Evolutionary conservation across 345 rosid species (phyloP).

Genomic region (Salix arbutifolia): DNA sequence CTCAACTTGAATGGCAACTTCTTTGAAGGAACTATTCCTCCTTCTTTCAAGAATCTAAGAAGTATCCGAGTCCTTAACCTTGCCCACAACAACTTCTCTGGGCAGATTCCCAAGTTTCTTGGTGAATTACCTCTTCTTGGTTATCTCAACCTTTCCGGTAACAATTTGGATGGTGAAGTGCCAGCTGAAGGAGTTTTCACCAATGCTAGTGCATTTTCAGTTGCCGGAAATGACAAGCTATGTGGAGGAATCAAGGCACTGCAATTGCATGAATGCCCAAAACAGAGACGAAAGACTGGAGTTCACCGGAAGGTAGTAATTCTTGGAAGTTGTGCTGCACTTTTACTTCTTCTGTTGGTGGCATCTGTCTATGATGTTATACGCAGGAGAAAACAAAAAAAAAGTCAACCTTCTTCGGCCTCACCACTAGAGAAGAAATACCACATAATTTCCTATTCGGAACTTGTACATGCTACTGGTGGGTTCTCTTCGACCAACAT

Average conservation of each 20-base stretch:
- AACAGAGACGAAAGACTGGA: too few species aligned
- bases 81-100: background rate
- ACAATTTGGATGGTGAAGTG: background rate
- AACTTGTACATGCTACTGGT: too few species aligned
- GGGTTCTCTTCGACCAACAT: background rate
- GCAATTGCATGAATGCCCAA: too few species aligned
- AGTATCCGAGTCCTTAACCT: background rate
- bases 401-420: too few species aligned
- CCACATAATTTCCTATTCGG: too few species aligned
- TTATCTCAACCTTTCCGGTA: background rate
- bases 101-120: background rate
- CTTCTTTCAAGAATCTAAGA: background rate
- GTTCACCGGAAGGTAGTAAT: too few species aligned
- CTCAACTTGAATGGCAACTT: background rate
- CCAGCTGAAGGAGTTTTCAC: background rate
- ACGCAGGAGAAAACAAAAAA: too few species aligned
- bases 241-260: background rate
- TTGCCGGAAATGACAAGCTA: too few species aligned
- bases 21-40: background rate
- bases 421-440: too few species aligned
- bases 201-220: too few species aligned
- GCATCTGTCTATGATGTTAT: background rate
- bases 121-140: background rate
- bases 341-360: too few species aligned
- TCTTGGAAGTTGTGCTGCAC: too few species aligned